Base-by-base conservation (phyloP, 192 early-diverging fungal genomes). In the Backusella psychrophila region DNA sequence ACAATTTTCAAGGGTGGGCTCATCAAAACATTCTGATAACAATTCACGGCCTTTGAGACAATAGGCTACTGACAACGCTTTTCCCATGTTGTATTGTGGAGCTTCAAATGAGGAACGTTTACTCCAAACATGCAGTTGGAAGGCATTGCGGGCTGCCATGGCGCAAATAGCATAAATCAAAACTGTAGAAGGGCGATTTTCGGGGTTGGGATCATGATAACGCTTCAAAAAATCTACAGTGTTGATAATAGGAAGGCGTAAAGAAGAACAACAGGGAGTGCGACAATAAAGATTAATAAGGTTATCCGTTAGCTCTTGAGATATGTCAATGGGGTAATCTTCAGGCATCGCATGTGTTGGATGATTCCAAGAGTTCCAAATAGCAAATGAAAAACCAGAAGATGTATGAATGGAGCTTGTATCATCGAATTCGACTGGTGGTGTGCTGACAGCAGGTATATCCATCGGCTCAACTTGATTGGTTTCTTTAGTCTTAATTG, bases 71-170 rank as follows among this genome's bases (percentile, higher is more conserved):
- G 81, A 82, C 17, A 82, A 49, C 34, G 78, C 75, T 46, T 82
- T 82, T 34, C 81, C 81, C 81, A 82, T 82, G 26, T 79, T 82
- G 35, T 79, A 76, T 19, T 82, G 63, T 14, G 81, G 75, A 9
- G 75, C 70, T n/a, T 79, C 71, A 42, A 49, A 69, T 23, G 72
- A 52, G 15, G 77, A 71, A 1, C 75, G 77, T 17, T 73, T 75
- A 38, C 67, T 74, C 81, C 81, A 82, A 26, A 82, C 78, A 66
- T 82, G 81, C 19, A 82, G 26, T 17, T 82, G 81, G 44, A 82
- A 82, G 17, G 81, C 81, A 59, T 82, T 82, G 19, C 81, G 70
- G 8, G 81, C 77, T 12, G 81, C 59, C 81, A 82, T 82, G 5
- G 81, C 77, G 38, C 81, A 78, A 12, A 82, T 63, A 9, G 81